These are phyloP conservation scores for Ilyonectria sp. DNA, from an alignment of 2,329 filamentous ascomycete genomes.

Conservation along the genomic window DNA sequence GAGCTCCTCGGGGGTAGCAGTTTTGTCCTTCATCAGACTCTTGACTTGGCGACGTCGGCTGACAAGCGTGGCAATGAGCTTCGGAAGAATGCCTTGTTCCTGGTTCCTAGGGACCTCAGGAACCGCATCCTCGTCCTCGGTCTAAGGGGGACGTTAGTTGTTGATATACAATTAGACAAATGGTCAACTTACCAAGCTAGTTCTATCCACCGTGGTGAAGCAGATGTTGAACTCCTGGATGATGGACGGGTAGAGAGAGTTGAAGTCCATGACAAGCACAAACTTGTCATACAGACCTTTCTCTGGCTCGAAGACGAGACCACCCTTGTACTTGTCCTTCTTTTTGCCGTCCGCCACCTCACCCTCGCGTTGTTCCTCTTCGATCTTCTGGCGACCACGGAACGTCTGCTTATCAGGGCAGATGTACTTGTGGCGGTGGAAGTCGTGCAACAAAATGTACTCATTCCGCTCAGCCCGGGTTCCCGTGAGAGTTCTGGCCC, in stretches of 20 bases:
- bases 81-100: constrained; percentile 87
- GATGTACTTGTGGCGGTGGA: constrained; percentile 97
- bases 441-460: constrained; percentile 98
- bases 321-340: constrained; percentile 99
- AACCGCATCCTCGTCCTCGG: constrained; percentile 86
- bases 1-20: constrained; percentile 86
- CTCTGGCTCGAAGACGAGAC: constrained; percentile 97
- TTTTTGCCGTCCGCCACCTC: constrained; percentile 86
- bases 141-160: constrained; percentile 51
- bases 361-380: constrained; percentile 79
- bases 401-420: constrained; percentile 94
- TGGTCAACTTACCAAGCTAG: constrained; percentile 71
- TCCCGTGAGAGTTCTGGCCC: constrained; percentile 95
- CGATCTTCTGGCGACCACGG: constrained; percentile 79
- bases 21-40: constrained; percentile 95
- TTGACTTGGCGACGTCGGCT: constrained; percentile 93
- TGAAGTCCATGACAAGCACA: constrained; percentile 99
- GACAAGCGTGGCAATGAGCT: constrained; percentile 92
- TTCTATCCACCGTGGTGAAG: constrained; percentile 95
- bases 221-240: constrained; percentile 99
- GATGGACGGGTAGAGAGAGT: constrained; percentile 97
- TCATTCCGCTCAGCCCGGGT: constrained; percentile 98
- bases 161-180: not conserved
- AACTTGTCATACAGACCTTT: constrained; percentile 99
- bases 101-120: constrained; percentile 87